Conservation (phyloP, 2,329 filamentous ascomycete species). For the Colletotrichum costaricense region DNA sequence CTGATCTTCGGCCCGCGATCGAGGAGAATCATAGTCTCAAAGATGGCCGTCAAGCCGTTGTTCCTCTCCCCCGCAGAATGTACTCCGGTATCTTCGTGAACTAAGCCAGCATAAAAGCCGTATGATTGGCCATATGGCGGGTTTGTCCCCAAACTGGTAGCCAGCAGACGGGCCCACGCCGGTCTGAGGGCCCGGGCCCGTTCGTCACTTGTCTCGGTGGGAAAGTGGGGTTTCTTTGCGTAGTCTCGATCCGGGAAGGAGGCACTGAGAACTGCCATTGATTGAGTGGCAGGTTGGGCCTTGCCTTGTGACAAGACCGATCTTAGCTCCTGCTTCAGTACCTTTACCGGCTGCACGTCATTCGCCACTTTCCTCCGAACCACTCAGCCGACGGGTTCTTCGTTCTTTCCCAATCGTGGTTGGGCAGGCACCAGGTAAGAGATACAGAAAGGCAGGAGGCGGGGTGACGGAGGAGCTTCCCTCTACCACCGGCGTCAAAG, state of each 20-base stretch:
- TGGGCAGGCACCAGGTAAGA: background rate
- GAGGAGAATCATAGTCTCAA: background rate
- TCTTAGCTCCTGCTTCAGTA: background rate
- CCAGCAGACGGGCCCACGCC: conserved; percentile 20
- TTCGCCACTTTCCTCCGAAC: conserved; percentile 16
- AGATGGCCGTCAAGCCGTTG: background rate
- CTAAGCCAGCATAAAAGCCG: background rate
- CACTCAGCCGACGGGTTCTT: background rate
- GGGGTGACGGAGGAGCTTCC: background rate
- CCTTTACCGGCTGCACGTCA: background rate
- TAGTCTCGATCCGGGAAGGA: background rate
- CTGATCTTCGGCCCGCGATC: background rate
- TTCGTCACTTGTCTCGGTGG: conserved; percentile 3
- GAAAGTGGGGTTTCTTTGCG: conserved; percentile 21
- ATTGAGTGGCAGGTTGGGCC: background rate
- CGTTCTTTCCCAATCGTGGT: background rate
- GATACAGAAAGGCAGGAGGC: background rate
- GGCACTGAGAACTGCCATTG: background rate
- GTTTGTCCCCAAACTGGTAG: conserved; percentile 25
- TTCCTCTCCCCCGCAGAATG: conserved; percentile 15
- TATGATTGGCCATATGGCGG: conserved; percentile 1
- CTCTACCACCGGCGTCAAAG: conserved; percentile 11
- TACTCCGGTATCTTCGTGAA: background rate
- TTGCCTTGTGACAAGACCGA: background rate
- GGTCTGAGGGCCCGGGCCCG: conserved; percentile 22